Evolutionary conservation across 805 yeast species (phyloP).

Genomic region (Osmozyma mogii): DNA sequence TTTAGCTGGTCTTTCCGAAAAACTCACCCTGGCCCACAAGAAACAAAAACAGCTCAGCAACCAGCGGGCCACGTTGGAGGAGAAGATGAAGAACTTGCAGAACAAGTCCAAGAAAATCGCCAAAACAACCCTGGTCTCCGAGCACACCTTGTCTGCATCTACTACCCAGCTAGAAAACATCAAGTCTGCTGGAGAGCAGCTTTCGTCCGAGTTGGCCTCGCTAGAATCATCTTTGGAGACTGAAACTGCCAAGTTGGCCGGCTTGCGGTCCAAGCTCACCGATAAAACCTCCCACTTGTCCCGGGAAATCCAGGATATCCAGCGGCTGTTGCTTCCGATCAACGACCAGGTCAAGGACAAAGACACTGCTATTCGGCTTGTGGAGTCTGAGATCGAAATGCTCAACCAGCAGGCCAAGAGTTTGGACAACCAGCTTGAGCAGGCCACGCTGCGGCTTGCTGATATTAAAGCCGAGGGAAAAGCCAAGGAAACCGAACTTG

Average conservation of each 20-base stretch:
- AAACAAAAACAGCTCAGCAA: conserved; percentile 30
- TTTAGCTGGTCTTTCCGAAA: conserved; percentile 11
- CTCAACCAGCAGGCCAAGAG: conserved; percentile 39
- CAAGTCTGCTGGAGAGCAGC: conserved; percentile 36
- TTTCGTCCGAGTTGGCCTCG: conserved; percentile 35
- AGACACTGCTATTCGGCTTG: conserved; percentile 57
- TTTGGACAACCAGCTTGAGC: conserved; percentile 36
- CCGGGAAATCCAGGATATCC: conserved; percentile 53
- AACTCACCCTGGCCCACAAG: conserved; percentile 16
- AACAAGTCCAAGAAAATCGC: conserved; percentile 51
- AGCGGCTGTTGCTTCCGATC: conserved; percentile 77
- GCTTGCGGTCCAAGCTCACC: conserved; percentile 57
- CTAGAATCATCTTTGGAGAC: conserved; percentile 37
- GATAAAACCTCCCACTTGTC: conserved; percentile 68
- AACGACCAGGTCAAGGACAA: conserved; percentile 55
- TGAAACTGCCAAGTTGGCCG: conserved; percentile 54
- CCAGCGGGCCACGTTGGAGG: conserved; percentile 63
- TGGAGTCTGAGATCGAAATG: conserved; percentile 57
- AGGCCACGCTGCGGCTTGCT: conserved; percentile 36
- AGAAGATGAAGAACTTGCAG: conserved; percentile 59
- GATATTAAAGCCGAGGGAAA: conserved; percentile 41
- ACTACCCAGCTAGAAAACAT: conserved; percentile 40
- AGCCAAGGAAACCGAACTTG: conserved; percentile 39
- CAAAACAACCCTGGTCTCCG: conserved; percentile 45
- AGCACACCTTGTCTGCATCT: conserved; percentile 36